These are phyloP conservation scores for Artemisia annua DNA, from an alignment of 129 eudicot species.

Conservation along the genomic window DNA sequence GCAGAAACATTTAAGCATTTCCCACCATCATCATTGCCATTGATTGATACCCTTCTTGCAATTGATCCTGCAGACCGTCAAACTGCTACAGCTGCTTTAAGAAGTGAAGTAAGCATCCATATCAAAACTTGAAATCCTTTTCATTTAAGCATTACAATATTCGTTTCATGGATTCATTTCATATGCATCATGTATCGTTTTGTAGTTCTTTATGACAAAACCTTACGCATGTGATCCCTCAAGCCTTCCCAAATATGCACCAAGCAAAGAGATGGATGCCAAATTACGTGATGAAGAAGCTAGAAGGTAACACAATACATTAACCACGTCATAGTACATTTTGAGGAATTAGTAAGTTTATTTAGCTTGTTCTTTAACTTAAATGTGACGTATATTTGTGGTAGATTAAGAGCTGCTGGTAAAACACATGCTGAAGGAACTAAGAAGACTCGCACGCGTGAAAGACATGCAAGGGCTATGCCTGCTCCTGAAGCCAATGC, in stretches of 20 bases:
- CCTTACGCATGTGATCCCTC: slow-evolving; percentile 96
- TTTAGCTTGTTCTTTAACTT: background rate
- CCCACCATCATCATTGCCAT: slow-evolving; percentile 66
- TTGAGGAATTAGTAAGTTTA: background rate
- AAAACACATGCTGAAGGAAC: slow-evolving; percentile 55
- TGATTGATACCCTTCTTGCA: slow-evolving; percentile 80
- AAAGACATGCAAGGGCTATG: slow-evolving; percentile 57
- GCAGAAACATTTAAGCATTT: slow-evolving; percentile 65
- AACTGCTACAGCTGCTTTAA: slow-evolving; percentile 77
- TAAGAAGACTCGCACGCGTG: slow-evolving; percentile 65
- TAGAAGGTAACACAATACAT: slow-evolving; percentile 52
- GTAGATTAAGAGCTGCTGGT: slow-evolving; percentile 78
- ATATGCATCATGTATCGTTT: slow-evolving; percentile 1
- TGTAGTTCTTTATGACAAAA: slow-evolving; percentile 78
- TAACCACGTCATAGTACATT: background rate
- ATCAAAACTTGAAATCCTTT: background rate
- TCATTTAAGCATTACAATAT: background rate
- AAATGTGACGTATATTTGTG: slow-evolving; percentile 12
- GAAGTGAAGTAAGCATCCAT: slow-evolving; percentile 55
- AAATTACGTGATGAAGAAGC: slow-evolving; percentile 92
- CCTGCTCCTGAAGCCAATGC: slow-evolving; percentile 97
- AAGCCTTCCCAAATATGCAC: slow-evolving; percentile 94
- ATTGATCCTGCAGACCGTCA: slow-evolving; percentile 76
- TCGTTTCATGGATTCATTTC: background rate
- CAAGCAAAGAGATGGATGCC: slow-evolving; percentile 97